These are phyloP conservation scores for Fusarium burgessii DNA, from an alignment of 2,329 filamentous ascomycete genomes.

Conservation along the genomic window DNA sequence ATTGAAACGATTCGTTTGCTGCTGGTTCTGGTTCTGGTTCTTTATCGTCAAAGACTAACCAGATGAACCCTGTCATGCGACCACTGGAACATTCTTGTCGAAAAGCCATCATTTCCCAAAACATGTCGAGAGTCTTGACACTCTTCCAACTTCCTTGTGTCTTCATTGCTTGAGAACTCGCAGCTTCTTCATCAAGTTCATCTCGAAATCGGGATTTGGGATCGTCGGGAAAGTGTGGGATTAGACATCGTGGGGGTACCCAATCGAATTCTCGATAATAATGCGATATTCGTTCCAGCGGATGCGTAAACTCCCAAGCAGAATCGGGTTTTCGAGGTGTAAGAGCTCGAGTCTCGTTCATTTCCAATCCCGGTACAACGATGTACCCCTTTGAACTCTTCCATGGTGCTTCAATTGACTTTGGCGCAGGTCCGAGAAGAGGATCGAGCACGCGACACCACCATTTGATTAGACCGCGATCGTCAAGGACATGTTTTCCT, in stretches of 20 bases:
- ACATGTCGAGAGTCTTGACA: slow-evolving; percentile 85
- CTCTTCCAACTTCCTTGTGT: slow-evolving; percentile 81
- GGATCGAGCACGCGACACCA: slow-evolving; percentile 92
- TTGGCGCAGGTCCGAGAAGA: slow-evolving; percentile 66
- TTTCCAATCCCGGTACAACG: slow-evolving; percentile 86
- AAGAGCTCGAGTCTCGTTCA: slow-evolving; percentile 82
- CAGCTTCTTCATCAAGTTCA: slow-evolving; percentile 87
- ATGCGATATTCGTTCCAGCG: slow-evolving; percentile 74
- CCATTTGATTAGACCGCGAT: slow-evolving; percentile 91
- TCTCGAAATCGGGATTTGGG: slow-evolving; percentile 91
- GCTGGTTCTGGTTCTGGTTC: slow-evolving; percentile 27
- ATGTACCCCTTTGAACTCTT: slow-evolving; percentile 78
- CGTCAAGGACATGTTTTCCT: slow-evolving; percentile 91
- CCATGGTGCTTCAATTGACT: slow-evolving; percentile 52
- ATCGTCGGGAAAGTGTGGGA: slow-evolving; percentile 94
- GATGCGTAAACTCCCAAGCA: slow-evolving; percentile 77
- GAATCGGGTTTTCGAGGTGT: slow-evolving; percentile 68
- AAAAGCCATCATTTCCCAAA: slow-evolving; percentile 99
- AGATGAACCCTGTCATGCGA: slow-evolving; percentile 91
- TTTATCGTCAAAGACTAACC: slow-evolving; percentile 82
- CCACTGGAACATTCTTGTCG: slow-evolving; percentile 96
- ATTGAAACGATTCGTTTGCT: slow-evolving; percentile 42
- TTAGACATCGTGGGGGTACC: slow-evolving; percentile 83
- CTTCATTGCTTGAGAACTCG: slow-evolving; percentile 66
- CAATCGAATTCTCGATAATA: slow-evolving; percentile 68